Percentiles rank a stretch among this genome's conserved stretches.
These are phyloP conservation scores for Acacia acuminata DNA, from an alignment of 306 rosid genomes.

Conservation along the genomic window DNA sequence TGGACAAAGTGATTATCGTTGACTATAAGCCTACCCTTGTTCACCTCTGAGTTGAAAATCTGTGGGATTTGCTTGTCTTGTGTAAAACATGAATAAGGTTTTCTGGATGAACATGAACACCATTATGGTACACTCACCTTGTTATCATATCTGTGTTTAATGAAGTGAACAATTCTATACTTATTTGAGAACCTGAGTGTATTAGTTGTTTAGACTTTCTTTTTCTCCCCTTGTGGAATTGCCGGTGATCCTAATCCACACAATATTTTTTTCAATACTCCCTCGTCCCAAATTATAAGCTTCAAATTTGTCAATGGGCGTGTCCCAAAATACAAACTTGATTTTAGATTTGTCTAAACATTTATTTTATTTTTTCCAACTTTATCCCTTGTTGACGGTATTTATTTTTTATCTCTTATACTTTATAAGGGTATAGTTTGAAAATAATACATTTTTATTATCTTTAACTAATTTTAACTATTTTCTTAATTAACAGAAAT, in stretches of 20 bases:
- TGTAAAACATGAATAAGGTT: slow-evolving; percentile 9
- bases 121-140: background rate
- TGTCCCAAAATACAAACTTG: no score
- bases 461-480: no score
- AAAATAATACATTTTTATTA: no score
- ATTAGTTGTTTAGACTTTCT: background rate
- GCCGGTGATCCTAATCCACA: background rate
- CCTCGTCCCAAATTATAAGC: no score
- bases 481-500: no score
- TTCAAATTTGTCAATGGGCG: no score
- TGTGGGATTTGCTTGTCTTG: background rate
- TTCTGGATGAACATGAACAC: background rate
- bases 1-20: slow-evolving; percentile 64
- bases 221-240: background rate
- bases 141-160: background rate
- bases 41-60: slow-evolving; percentile 23
- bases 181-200: background rate
- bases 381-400: no score
- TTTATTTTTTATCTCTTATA: no score
- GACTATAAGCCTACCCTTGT: slow-evolving; percentile 70
- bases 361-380: no score
- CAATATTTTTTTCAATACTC: no score
- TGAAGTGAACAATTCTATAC: background rate
- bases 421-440: no score
- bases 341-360: no score